A percentile compares a stretch with the other conserved stretches of the same genome.
phyloP scores from a whole-genome alignment of 345 rosid genomes.

The Cardiospermum halicacabum region DNA sequence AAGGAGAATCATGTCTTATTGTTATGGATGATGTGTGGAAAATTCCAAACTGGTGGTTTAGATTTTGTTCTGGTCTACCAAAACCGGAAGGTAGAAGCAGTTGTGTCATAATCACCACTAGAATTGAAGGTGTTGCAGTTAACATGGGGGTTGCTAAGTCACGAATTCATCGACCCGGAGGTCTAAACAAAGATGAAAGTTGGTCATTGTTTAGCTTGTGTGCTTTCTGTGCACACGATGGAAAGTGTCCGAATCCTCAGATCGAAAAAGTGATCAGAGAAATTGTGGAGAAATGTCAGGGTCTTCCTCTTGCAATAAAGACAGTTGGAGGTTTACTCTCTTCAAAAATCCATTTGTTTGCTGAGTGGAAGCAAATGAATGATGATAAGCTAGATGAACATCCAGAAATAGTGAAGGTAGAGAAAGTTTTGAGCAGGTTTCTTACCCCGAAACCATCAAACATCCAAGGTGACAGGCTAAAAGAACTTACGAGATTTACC shows the following conservation, averaged over 20 bases:
- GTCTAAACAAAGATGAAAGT: slow-evolving; percentile 36
- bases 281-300: slow-evolving; percentile 47
- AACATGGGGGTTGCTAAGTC: slow-evolving; percentile 29
- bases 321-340: slow-evolving; percentile 30
- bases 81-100: slow-evolving; percentile 27
- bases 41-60: slow-evolving; percentile 30
- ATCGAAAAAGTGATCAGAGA: slow-evolving; percentile 35
- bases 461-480: not conserved
- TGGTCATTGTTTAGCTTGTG: slow-evolving; percentile 39
- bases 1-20: slow-evolving; percentile 16
- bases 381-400: no score
- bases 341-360: slow-evolving; percentile 8
- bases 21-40: slow-evolving; percentile 28
- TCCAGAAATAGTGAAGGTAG: slow-evolving; percentile 3
- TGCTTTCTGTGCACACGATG: slow-evolving; percentile 33
- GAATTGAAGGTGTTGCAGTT: slow-evolving; percentile 26
- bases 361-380: no score
- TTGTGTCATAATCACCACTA: slow-evolving; percentile 36
- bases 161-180: slow-evolving; percentile 36
- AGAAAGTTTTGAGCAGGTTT: not conserved
- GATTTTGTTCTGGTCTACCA: slow-evolving; percentile 21
- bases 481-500: not conserved
- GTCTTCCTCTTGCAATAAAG: slow-evolving; percentile 58
- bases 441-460: slow-evolving; percentile 1
- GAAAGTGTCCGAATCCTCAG: slow-evolving; percentile 23